phyloP scores from a whole-genome alignment of 2,329 filamentous ascomycete genomes.

The Fusarium haematococcum region DNA sequence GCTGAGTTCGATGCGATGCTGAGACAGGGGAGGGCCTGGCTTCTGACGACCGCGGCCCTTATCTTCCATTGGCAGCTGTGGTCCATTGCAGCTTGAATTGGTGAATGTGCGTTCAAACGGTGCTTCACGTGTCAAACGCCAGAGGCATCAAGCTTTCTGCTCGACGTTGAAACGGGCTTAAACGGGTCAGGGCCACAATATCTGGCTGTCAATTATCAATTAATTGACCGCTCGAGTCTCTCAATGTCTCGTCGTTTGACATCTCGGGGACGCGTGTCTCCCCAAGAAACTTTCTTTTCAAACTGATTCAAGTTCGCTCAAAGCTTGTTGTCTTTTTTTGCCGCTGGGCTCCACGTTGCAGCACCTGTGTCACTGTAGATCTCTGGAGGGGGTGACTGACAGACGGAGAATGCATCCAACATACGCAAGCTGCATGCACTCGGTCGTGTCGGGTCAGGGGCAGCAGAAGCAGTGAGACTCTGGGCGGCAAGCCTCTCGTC shows the following conservation, averaged over 20 bases:
- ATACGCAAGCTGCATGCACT: conserved; percentile 17
- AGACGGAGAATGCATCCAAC: conserved; percentile 6
- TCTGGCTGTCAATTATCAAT: background rate
- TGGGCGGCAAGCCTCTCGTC: conserved; percentile 16
- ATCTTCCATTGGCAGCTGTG: background rate
- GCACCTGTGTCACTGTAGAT: conserved; percentile 25
- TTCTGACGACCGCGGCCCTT: background rate
- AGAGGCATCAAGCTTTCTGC: conserved; percentile 15
- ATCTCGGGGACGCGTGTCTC: conserved; percentile 25
- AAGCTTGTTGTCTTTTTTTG: conserved; percentile 29
- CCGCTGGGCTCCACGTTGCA: conserved; percentile 33
- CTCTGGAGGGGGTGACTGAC: background rate
- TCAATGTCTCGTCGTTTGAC: background rate
- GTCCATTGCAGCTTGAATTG: background rate
- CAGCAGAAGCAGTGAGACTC: conserved; percentile 3
- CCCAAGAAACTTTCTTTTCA: background rate
- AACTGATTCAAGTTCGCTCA: conserved; percentile 8
- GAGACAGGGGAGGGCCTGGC: conserved; percentile 3
- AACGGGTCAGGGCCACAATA: background rate
- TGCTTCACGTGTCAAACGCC: conserved; percentile 14
- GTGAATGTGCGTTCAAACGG: background rate
- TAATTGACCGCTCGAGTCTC: background rate
- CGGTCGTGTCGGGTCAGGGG: conserved; percentile 27
- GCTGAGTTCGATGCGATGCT: conserved; percentile 10
- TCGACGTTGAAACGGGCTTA: background rate